Conservation (phyloP, 495 filamentous ascomycete genomes). For the Hypoxylon fuscum region DNA sequence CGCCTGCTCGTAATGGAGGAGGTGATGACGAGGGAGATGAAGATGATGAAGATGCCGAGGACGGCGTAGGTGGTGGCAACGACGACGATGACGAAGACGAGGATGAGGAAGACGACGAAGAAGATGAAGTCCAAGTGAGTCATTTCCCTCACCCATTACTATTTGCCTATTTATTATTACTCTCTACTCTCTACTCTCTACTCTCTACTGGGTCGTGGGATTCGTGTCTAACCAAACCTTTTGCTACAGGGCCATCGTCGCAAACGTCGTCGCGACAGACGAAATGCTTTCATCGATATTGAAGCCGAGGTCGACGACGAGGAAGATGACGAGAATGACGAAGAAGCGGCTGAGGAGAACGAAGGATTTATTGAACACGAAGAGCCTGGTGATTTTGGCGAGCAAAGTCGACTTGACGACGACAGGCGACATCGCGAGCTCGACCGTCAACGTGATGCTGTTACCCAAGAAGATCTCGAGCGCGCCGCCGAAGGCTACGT, state of each 20-base stretch:
- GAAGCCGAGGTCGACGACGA: conserved; percentile 98
- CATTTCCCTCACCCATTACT: no score
- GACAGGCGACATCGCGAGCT: conserved; percentile 94
- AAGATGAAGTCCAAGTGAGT: conserved; percentile 65
- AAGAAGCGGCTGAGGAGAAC: conserved; percentile 86
- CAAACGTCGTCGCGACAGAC: conserved; percentile 77
- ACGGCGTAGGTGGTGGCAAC: conserved; percentile 55
- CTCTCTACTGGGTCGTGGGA: not conserved
- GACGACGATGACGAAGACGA: conserved; percentile 60
- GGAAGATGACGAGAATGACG: conserved; percentile 85
- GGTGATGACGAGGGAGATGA: conserved; percentile 60
- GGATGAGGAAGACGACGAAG: conserved; percentile 62
- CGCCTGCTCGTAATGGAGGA: conserved; percentile 31
- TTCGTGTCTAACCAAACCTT: conserved; percentile 18
- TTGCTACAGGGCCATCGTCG: conserved; percentile 71
- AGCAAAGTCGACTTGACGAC: conserved; percentile 81
- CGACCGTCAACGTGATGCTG: conserved; percentile 86
- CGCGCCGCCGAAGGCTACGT: conserved; percentile 87
- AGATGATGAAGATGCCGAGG: conserved; percentile 61
- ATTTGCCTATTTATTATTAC: not conserved
- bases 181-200: conserved; percentile 8
- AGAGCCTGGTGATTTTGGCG: conserved; percentile 88
- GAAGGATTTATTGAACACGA: conserved; percentile 87
- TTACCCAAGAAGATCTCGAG: conserved; percentile 88
- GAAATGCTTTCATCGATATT: conserved; percentile 89